Percentiles rank a stretch among this genome's conserved stretches.
phyloP scores from a whole-genome alignment of 78 protist genomes.

The Fonticula alba region DNA sequence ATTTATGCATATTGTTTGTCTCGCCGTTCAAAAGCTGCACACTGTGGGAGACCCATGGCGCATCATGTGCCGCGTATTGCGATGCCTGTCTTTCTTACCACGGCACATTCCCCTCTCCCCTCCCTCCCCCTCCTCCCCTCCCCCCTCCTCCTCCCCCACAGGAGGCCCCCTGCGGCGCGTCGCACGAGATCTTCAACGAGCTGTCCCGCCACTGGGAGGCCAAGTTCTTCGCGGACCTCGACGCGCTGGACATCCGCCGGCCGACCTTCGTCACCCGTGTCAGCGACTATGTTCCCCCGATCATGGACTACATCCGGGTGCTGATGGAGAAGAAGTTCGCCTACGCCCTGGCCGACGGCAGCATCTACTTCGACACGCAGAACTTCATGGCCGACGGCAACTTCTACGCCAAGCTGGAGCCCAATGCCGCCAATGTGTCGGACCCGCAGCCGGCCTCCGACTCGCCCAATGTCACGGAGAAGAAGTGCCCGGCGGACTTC shows the following conservation, averaged over 20 bases:
- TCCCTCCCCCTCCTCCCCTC: no score
- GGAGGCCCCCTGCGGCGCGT: no score
- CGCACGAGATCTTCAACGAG: not conserved
- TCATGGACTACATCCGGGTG: constrained; percentile 56
- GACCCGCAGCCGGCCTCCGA: not conserved
- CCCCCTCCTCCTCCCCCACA: no score
- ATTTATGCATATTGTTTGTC: no score
- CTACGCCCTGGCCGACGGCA: constrained; percentile 42
- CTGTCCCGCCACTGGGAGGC: constrained; percentile 8
- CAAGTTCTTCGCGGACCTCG: constrained; percentile 74
- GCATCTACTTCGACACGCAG: constrained; percentile 60
- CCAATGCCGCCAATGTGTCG: not conserved
- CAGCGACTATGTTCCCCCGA: constrained; percentile 85
- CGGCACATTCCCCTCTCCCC: no score
- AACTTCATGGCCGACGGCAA: constrained; percentile 21
- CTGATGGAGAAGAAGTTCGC: constrained; percentile 66
- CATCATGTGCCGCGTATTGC: no score
- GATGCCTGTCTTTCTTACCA: no score
- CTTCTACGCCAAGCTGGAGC: constrained; percentile 53
- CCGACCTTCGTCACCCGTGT: constrained; percentile 85
- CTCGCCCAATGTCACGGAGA: constrained; percentile 8
- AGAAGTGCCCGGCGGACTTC: constrained; percentile 20
- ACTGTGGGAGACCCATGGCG: no score
- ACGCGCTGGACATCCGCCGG: constrained; percentile 34
- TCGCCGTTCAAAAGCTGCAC: no score